These are phyloP conservation scores for Skeletonema tropicum DNA, from an alignment of 108 stramenopile genomes.

Conservation along the genomic window DNA sequence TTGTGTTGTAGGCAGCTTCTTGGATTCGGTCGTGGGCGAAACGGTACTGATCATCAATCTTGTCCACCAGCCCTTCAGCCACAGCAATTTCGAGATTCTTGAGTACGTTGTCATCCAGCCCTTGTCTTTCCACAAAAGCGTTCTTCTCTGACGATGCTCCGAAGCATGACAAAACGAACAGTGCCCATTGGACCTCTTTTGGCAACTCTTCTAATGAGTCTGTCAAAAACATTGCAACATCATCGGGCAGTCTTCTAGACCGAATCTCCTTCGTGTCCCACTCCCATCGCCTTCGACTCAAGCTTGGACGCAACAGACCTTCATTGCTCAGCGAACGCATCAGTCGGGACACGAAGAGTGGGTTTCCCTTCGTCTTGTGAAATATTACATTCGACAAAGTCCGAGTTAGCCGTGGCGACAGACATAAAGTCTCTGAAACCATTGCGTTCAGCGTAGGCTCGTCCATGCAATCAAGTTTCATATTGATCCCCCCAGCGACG, in stretches of 20 bases:
- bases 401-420: constrained; percentile 7
- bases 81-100: too few relatives aligned
- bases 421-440: constrained; percentile 12
- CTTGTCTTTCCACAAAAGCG: too few relatives aligned
- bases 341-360: constrained; percentile 11
- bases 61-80: too few relatives aligned
- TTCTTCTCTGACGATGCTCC: constrained; percentile 12
- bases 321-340: constrained; percentile 6
- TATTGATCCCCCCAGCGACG: neutral
- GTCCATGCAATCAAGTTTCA: neutral
- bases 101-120: too few relatives aligned
- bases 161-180: constrained; percentile 8
- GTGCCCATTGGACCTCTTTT: neutral
- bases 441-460: neutral
- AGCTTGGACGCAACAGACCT: neutral
- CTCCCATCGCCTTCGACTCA: neutral
- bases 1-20: too few relatives aligned
- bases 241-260: neutral
- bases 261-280: neutral
- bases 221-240: neutral
- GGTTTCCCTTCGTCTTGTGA: constrained; percentile 23
- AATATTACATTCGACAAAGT: constrained; percentile 1
- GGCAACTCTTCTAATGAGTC: neutral
- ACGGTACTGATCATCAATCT: too few relatives aligned
- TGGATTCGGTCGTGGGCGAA: too few relatives aligned